These are phyloP conservation scores for Mycena sp. DNA, from an alignment of 1,284 basidiomycete species.

Conservation along the genomic window DNA sequence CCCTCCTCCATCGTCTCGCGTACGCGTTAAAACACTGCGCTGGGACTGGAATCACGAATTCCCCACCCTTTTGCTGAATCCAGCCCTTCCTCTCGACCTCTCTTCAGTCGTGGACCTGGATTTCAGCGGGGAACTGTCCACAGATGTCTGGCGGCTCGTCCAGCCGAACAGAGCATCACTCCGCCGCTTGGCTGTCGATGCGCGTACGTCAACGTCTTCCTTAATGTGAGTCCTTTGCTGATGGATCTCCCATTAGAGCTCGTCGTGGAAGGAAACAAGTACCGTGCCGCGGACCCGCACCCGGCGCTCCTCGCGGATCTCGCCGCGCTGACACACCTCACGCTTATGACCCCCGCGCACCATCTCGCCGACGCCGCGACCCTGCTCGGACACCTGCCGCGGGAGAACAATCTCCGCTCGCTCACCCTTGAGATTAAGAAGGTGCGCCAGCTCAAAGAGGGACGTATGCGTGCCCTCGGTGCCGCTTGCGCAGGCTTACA, in stretches of 20 bases:
- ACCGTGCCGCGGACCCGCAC: neutral
- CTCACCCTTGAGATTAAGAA: slow-evolving; percentile 9
- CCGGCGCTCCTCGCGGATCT: slow-evolving; percentile 14
- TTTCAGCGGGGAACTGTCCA: neutral
- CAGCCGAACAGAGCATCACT: neutral
- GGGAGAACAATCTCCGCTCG: neutral
- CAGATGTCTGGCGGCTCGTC: neutral
- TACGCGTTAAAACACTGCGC: slow-evolving; percentile 6
- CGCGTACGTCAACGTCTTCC: slow-evolving; percentile 13
- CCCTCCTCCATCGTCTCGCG: neutral
- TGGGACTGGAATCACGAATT: too few species aligned
- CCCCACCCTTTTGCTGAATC: neutral
- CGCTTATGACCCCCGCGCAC: neutral
- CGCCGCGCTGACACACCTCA: slow-evolving; percentile 24
- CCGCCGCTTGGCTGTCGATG: slow-evolving; percentile 9
- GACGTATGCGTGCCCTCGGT: neutral
- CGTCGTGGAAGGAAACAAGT: neutral
- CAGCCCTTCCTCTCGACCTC: slow-evolving; percentile 20
- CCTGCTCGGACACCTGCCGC: slow-evolving; percentile 12
- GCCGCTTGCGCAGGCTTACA: neutral
- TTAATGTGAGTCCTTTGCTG: too few species aligned
- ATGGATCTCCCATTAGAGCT: neutral
- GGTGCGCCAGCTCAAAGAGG: neutral
- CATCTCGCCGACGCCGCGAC: slow-evolving; percentile 7
- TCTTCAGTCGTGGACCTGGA: neutral